Conservation (phyloP, 2,329 filamentous ascomycete genomes). For the Claviceps sp. region DNA sequence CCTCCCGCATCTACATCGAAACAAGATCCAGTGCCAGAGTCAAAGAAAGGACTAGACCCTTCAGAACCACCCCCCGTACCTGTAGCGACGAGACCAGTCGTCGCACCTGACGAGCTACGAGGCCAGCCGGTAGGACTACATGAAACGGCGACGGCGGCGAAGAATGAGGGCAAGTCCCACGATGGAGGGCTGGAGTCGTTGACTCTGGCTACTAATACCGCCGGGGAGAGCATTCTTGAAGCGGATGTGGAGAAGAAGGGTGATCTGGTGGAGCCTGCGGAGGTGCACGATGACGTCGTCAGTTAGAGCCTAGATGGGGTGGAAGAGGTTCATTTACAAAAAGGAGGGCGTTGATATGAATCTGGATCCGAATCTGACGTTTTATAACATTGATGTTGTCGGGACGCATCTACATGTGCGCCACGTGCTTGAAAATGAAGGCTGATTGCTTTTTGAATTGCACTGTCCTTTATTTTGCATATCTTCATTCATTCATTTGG, state of each 20-base stretch:
- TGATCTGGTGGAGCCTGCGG: constrained; percentile 21
- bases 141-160: background rate
- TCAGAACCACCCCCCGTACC: background rate
- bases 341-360: too few relatives aligned
- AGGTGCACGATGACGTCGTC: constrained; percentile 22
- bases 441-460: too few relatives aligned
- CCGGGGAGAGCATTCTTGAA: constrained; percentile 30
- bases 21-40: constrained; percentile 1
- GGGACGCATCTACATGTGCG: too few relatives aligned
- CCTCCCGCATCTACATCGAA: background rate
- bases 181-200: constrained; percentile 14
- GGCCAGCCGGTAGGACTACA: background rate
- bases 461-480: too few relatives aligned
- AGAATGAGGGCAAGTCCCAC: constrained; percentile 1
- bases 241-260: constrained; percentile 23
- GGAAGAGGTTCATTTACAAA: too few relatives aligned
- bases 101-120: constrained; percentile 1
- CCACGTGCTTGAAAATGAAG: too few relatives aligned
- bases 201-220: constrained; percentile 27
- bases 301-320: constrained; percentile 7
- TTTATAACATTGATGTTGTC: background rate
- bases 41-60: background rate
- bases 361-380: background rate
- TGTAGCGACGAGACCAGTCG: background rate
- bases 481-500: too few relatives aligned